Base-by-base conservation (phyloP, 257 asterid genomes). In the Fraxinus americana region DNA sequence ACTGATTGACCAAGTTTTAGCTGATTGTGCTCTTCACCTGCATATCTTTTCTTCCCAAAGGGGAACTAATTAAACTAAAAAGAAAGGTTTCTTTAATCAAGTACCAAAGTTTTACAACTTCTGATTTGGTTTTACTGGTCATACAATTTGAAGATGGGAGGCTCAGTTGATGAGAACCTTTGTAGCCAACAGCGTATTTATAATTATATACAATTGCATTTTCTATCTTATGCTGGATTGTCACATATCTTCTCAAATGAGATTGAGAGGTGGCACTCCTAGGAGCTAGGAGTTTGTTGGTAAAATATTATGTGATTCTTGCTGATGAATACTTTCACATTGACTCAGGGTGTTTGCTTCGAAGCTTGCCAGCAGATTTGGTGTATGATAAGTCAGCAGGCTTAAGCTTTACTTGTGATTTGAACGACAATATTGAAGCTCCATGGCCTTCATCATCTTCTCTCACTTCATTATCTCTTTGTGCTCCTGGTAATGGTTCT, bases 381-480 rank as follows among this genome's bases (percentile, higher is more conserved):
- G 89, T 96, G 50, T 96, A 86, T 78, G 97, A 96, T 84, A 96
- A 93, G 79, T 78, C 88, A 76, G 63, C 96, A 35, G 99, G 99
- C 39, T 90, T 86, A 89, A 93, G 96, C 87, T 90, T 96, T 80
- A 90, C 90, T 59, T 96, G 99, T 70, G 99, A 96, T 79, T 85
- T 96, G 80, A 90, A 88, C 30, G 98, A 96, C 86, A 92, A 92
- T 81, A 91, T 93, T 81, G 97, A 90, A 70, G 99, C 99, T 78
- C 99, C 98, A 71, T 96, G 99, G 98, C 99, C 99, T 30, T 96
- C 97, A 17, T 93, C 98, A 45, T 88, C 97, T 35, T 89, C 98
- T 8, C 59, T 88, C 61, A 81, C 99, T 72, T 87, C 99, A 34
- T 78, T 92, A 34, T 96, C 99, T 65, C 97, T 96, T 50, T 96